A percentile compares a stretch with the other conserved stretches of the same genome.
phyloP scores from a whole-genome alignment of 2,329 filamentous ascomycete genomes.

The Xylariomycetidae sp. region DNA sequence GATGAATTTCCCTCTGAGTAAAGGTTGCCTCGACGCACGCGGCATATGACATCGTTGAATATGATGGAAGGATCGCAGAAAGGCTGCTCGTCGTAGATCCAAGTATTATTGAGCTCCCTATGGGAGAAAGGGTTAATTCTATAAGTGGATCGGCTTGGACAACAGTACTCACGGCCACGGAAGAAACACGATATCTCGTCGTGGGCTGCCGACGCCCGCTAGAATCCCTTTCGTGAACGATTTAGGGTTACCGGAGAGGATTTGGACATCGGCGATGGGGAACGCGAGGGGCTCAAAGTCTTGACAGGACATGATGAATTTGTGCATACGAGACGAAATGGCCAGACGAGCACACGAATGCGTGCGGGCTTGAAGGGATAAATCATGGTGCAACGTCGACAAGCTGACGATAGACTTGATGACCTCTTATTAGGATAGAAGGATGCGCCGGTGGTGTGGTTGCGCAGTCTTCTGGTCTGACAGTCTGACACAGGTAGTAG shows the following conservation, averaged over 20 bases:
- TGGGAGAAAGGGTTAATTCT: background rate
- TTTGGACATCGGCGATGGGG: constrained; percentile 11
- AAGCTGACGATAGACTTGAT: background rate
- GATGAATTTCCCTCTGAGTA: constrained; percentile 7
- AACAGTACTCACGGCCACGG: constrained; percentile 9
- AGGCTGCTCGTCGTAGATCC: constrained; percentile 25
- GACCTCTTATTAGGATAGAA: background rate
- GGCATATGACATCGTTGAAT: constrained; percentile 25
- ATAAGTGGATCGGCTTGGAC: background rate
- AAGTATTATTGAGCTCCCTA: constrained; percentile 32
- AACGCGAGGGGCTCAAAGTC: constrained; percentile 9
- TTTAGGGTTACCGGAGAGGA: constrained; percentile 5
- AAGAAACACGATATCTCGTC: constrained; percentile 10
- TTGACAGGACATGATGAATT: constrained; percentile 6
- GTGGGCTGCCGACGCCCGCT: constrained; percentile 7
- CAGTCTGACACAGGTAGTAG: background rate
- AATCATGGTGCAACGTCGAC: background rate
- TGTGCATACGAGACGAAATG: constrained; percentile 1
- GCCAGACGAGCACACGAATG: background rate
- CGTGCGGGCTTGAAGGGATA: background rate
- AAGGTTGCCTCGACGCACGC: constrained; percentile 7
- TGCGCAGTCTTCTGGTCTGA: background rate
- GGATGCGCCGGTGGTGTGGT: background rate
- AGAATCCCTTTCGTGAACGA: constrained; percentile 12
- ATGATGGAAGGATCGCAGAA: constrained; percentile 23